These are phyloP conservation scores for Nannizziopsis barbatae DNA, from an alignment of 2,329 filamentous ascomycete species.

Conservation along the genomic window DNA sequence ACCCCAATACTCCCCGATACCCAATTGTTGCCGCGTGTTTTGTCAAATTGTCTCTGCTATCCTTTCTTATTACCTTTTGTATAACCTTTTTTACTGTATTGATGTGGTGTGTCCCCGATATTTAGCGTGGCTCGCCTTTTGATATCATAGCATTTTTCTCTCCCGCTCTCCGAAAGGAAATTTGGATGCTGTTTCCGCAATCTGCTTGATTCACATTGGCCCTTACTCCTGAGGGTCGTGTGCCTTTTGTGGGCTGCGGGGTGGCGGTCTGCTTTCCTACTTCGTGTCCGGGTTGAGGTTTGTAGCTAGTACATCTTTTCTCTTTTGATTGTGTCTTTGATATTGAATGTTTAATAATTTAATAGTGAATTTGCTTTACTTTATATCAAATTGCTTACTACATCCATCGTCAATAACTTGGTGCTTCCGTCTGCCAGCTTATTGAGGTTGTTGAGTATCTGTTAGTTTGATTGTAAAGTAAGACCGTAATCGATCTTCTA, in stretches of 20 bases:
- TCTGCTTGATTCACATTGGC: too few relatives aligned
- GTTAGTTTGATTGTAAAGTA: too few relatives aligned
- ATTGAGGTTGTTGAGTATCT: too few relatives aligned
- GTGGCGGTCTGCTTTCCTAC: neutral
- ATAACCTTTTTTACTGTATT: neutral
- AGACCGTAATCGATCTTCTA: too few relatives aligned
- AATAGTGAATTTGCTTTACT: neutral
- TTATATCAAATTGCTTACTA: too few relatives aligned
- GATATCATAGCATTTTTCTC: too few relatives aligned
- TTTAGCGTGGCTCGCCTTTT: neutral
- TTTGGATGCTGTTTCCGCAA: neutral
- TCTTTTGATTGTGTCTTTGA: neutral
- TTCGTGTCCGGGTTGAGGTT: neutral
- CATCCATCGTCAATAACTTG: too few relatives aligned
- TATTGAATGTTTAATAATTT: slow-evolving; percentile 6
- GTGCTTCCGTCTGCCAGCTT: too few relatives aligned
- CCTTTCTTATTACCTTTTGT: neutral
- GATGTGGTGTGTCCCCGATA: neutral
- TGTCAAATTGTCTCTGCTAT: slow-evolving; percentile 3
- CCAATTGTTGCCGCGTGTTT: slow-evolving; percentile 14
- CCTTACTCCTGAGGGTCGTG: too few relatives aligned
- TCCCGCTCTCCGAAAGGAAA: neutral
- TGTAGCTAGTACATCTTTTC: slow-evolving; percentile 3
- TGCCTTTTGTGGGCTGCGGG: neutral
- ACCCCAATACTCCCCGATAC: slow-evolving; percentile 18